A percentile compares a stretch with the other conserved stretches of the same genome.
Evolutionary conservation across 1,139 yeast species (phyloP).

Genomic region (Lodderomyces pseudojiufengensis): DNA sequence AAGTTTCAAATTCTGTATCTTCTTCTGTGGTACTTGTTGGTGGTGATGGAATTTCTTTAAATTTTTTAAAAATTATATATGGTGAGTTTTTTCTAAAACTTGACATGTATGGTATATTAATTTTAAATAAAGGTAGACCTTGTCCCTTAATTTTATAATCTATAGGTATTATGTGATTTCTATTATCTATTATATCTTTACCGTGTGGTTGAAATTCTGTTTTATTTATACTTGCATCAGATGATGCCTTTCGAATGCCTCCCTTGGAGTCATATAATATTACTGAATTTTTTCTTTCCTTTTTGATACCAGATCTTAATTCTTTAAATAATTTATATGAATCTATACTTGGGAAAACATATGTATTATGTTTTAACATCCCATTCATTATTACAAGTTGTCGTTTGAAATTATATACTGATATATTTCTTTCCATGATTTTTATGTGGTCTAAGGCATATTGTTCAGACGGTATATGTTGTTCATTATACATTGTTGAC

Average conservation of each 20-base stretch:
- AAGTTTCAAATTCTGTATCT: constrained; percentile 28
- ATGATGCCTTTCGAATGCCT: constrained; percentile 17
- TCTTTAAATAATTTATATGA: constrained; percentile 31
- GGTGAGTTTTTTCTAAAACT: constrained; percentile 37
- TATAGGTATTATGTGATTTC: constrained; percentile 34
- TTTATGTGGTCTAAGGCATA: constrained; percentile 4
- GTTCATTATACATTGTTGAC: constrained; percentile 22
- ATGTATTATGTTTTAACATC: constrained; percentile 28
- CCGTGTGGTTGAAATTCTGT: constrained; percentile 7
- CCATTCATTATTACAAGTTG: constrained; percentile 30
- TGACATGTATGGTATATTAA: constrained; percentile 36
- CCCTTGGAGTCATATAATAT: constrained; percentile 25
- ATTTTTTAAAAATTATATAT: constrained; percentile 30
- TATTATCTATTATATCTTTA: constrained; percentile 21
- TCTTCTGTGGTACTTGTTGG: constrained; percentile 17
- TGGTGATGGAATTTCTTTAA: constrained; percentile 28
- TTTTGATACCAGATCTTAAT: constrained; percentile 22
- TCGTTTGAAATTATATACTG: constrained; percentile 27
- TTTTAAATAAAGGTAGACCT: constrained; percentile 39
- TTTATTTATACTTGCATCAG: constrained; percentile 3
- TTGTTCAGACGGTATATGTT: constrained; percentile 7
- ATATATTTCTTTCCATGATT: constrained; percentile 17
- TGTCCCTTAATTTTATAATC: constrained; percentile 29
- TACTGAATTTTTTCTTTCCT: constrained; percentile 20
- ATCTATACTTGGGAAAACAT: constrained; percentile 29